Base-by-base conservation (phyloP, 2,329 filamentous ascomycete genomes). In the Lachnellula arida region DNA sequence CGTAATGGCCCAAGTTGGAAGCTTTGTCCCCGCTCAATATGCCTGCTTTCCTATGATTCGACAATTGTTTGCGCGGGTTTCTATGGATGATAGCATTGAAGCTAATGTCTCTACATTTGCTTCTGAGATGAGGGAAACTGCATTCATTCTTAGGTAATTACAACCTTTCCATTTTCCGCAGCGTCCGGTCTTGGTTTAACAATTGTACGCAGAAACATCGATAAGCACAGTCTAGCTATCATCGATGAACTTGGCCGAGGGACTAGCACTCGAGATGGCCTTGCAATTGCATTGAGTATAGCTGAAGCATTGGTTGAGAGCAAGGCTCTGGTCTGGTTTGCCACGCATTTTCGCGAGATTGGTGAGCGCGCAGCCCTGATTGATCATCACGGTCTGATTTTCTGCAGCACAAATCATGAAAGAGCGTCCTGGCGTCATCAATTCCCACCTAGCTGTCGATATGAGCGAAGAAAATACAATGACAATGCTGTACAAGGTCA, bases 71-170 rank as follows among this genome's bases (percentile, higher is more conserved):
- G 90, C 94, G 0, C 82, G 94, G 2, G 80, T 96, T 8, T 93
- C 91, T 0, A 88, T 89, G 42, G 88, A 96, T 54, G 92, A 97
- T 70, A 90, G 81, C 59, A 87, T 96, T 22, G 90, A 96, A 73
- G 87, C 88, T 15, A 97, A 96, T 60, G 82, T 96, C 23, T 97
- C 93, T 0, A 96, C 91, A 0, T 99, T 97, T 68, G 90, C 92
- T 0, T 81, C 91, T 0, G 94, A 99, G 71, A 97, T 99, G 94
- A 82, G 90, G 43, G 94, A 97, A 66, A 95, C 93, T 75, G 91
- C 92, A 0, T 96, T 95, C 69, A 97, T 99, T 53, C 74, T 97
- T 1, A 81, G 84, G 78, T 78, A 67, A 28, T 9, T 32, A 4
- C 28, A 32, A 32, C 9, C 28, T 32, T 32, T 32, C 28, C 28